phyloP scores from a whole-genome alignment of 768 basidiomycete genomes.

The Suillus occidentalis region DNA sequence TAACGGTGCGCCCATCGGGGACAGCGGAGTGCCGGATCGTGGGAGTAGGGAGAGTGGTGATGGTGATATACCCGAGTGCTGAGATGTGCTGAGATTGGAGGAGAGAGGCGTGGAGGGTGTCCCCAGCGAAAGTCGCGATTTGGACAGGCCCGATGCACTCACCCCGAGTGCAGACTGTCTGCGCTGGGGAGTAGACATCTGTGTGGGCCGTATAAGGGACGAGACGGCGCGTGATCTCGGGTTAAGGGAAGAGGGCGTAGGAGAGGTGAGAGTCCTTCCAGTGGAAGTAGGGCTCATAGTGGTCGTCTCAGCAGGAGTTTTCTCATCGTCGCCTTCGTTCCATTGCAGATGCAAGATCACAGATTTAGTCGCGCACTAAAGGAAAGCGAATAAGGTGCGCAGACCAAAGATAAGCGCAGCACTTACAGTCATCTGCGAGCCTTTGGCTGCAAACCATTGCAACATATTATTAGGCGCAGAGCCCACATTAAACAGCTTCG shows the following conservation, averaged over 20 bases:
- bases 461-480: constrained; percentile 84
- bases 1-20: constrained; percentile 26
- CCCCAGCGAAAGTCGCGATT: constrained; percentile 44
- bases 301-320: constrained; percentile 15
- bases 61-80: neutral
- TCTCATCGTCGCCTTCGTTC: constrained; percentile 59
- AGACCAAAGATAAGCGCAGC: neutral
- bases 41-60: constrained; percentile 25
- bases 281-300: constrained; percentile 27
- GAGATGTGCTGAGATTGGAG: constrained; percentile 12
- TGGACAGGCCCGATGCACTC: constrained; percentile 33
- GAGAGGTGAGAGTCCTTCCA: constrained; percentile 25
- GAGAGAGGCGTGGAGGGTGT: constrained; percentile 41
- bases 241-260: constrained; percentile 23
- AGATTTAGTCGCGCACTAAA: constrained; percentile 84
- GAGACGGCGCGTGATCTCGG: constrained; percentile 49
- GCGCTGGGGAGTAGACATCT: constrained; percentile 45
- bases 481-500: constrained; percentile 76
- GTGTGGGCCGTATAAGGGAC: constrained; percentile 54
- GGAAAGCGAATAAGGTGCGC: neutral
- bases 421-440: constrained; percentile 84
- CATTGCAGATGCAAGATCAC: constrained; percentile 84
- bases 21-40: constrained; percentile 35
- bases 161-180: constrained; percentile 29
- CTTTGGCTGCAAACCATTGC: constrained; percentile 93